These are phyloP conservation scores for Trapa incisa DNA, from an alignment of 345 rosid genomes.

Conservation along the genomic window DNA sequence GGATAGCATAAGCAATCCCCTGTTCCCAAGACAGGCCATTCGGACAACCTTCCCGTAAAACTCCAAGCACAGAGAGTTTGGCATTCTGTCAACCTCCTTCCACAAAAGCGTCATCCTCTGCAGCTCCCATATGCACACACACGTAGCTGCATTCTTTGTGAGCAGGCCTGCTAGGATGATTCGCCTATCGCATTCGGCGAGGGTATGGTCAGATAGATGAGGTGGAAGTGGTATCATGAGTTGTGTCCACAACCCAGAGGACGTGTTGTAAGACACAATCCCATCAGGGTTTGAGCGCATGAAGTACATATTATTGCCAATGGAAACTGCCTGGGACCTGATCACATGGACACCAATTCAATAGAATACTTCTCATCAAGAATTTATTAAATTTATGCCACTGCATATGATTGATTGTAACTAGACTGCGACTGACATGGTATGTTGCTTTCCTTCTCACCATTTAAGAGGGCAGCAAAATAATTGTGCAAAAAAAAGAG, in stretches of 20 bases:
- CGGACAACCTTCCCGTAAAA: conserved; percentile 96
- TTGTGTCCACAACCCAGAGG: conserved; percentile 72
- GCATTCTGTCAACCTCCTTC: conserved; percentile 99
- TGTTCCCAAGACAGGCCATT: conserved; percentile 99
- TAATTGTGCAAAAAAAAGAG: too few relatives aligned
- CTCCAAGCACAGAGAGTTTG: conserved; percentile 98
- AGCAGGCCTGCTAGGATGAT: conserved; percentile 89
- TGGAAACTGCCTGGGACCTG: conserved; percentile 75
- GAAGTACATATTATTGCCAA: conserved; percentile 52
- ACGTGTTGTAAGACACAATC: conserved; percentile 64
- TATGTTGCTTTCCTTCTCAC: too few relatives aligned
- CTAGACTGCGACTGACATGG: too few relatives aligned
- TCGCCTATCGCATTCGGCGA: conserved; percentile 69
- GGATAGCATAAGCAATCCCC: conserved; percentile 84
- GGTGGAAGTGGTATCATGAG: conserved; percentile 59
- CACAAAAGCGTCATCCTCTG: conserved; percentile 98
- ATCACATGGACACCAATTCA: conserved; percentile 3
- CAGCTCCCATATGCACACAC: conserved; percentile 98
- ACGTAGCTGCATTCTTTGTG: conserved; percentile 88
- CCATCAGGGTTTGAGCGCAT: conserved; percentile 91
- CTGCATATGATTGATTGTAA: too few relatives aligned
- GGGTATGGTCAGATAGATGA: conserved; percentile 70
- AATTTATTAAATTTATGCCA: too few relatives aligned
- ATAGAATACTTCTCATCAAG: background rate
- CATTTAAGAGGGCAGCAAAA: too few relatives aligned